phyloP scores from a whole-genome alignment of 768 basidiomycete species.

The Calvatia gigantea region DNA sequence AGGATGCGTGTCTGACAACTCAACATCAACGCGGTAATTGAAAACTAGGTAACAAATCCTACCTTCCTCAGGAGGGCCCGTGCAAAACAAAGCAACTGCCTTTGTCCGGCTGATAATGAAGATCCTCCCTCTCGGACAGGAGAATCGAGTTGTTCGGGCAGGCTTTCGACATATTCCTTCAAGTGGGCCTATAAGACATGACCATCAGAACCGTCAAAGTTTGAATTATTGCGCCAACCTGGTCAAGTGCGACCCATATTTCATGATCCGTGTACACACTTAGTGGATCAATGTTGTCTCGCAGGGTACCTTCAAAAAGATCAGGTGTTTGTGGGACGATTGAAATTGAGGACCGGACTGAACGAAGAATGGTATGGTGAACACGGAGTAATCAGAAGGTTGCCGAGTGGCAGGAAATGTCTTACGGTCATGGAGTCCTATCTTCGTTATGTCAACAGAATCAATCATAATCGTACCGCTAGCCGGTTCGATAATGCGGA shows the following conservation, averaged over 20 bases:
- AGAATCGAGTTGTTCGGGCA: constrained; percentile 69
- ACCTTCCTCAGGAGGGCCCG: constrained; percentile 78
- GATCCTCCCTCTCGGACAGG: constrained; percentile 74
- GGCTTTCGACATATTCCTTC: constrained; percentile 61
- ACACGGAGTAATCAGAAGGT: background rate
- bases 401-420: constrained; percentile 1
- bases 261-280: constrained; percentile 70
- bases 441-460: constrained; percentile 68
- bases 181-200: constrained; percentile 48
- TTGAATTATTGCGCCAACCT: too few species aligned
- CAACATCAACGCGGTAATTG: background rate
- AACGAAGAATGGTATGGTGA: background rate
- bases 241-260: constrained; percentile 84
- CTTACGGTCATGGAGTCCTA: constrained; percentile 72
- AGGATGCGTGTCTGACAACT: constrained; percentile 68
- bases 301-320: constrained; percentile 67
- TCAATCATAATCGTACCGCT: constrained; percentile 71
- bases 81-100: constrained; percentile 88
- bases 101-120: constrained; percentile 81
- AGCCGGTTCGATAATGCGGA: constrained; percentile 73
- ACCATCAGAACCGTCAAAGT: too few species aligned
- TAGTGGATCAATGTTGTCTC: constrained; percentile 89
- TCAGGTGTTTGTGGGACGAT: constrained; percentile 84
- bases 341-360: constrained; percentile 75
- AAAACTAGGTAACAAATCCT: constrained; percentile 3